Evolutionary conservation across 768 basidiomycete genomes (phyloP).

Genomic region (Lactarius indigo): DNA sequence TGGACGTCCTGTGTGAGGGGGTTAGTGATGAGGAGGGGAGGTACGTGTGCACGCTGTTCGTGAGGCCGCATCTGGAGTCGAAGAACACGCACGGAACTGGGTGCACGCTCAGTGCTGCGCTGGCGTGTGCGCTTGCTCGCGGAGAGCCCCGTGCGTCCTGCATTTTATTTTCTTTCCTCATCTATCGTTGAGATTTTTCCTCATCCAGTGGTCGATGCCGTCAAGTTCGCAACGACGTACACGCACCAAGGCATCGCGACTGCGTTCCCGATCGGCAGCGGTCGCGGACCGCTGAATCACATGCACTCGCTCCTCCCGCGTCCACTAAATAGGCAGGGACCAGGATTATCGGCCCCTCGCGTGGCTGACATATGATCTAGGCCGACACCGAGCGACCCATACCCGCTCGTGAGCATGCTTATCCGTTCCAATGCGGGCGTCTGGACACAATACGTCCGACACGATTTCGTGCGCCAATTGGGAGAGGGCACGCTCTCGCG

Average conservation of each 20-base stretch:
- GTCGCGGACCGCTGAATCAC: slow-evolving; percentile 87
- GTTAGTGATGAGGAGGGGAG: slow-evolving; percentile 23
- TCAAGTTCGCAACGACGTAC: slow-evolving; percentile 58
- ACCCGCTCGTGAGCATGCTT: slow-evolving; percentile 64
- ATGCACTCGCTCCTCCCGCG: slow-evolving; percentile 53
- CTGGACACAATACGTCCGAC: slow-evolving; percentile 77
- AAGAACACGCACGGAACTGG: slow-evolving; percentile 88
- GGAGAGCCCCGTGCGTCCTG: slow-evolving; percentile 41
- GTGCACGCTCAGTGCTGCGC: slow-evolving; percentile 84
- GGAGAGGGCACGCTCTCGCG: slow-evolving; percentile 66
- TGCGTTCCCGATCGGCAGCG: slow-evolving; percentile 63
- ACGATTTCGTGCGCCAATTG: slow-evolving; percentile 77
- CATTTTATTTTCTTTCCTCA: background rate
- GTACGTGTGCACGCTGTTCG: slow-evolving; percentile 43
- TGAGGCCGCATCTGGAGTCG: slow-evolving; percentile 59
- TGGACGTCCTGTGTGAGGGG: slow-evolving; percentile 57
- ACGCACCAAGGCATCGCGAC: slow-evolving; percentile 72
- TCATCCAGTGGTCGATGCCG: slow-evolving; percentile 46
- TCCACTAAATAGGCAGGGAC: slow-evolving; percentile 53
- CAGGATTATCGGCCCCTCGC: background rate
- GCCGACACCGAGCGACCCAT: slow-evolving; percentile 54
- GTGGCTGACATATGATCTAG: slow-evolving; percentile 28
- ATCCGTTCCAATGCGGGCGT: slow-evolving; percentile 50
- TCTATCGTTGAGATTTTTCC: background rate
- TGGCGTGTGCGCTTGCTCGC: slow-evolving; percentile 62